Evolutionary conservation across 106 monocot species (phyloP).

Genomic region (Dioscorea dumetorum): DNA sequence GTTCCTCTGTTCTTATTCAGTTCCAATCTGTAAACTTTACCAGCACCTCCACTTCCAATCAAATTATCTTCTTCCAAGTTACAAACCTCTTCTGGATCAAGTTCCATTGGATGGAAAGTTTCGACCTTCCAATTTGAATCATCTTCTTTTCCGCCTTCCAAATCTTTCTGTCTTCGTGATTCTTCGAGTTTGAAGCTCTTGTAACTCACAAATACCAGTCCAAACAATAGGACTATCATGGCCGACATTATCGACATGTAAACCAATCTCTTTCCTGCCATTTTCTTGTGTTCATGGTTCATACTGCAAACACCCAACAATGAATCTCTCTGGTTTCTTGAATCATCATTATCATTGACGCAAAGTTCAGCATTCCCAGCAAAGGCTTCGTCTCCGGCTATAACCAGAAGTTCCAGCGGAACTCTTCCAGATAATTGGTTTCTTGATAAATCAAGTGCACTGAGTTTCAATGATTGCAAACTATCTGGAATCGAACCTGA

Average conservation of each 20-base stretch:
- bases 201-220: conserved; percentile 36
- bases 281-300: conserved; percentile 12
- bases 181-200: conserved; percentile 49
- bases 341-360: conserved; percentile 9
- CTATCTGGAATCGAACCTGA: conserved; percentile 46
- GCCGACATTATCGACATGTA: conserved; percentile 12
- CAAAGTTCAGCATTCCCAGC: conserved; percentile 46
- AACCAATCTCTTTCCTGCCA: conserved; percentile 29
- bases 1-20: conserved; percentile 36
- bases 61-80: conserved; percentile 55
- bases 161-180: conserved; percentile 12
- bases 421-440: conserved; percentile 55
- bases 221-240: conserved; percentile 21
- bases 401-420: conserved; percentile 48
- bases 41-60: conserved; percentile 65
- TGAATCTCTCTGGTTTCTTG: conserved; percentile 3
- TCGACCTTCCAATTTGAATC: conserved; percentile 48
- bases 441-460: conserved; percentile 47
- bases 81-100: conserved; percentile 52
- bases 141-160: conserved; percentile 15
- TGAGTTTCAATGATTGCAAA: conserved; percentile 58
- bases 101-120: conserved; percentile 46
- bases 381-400: conserved; percentile 51
- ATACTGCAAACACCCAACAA: conserved; percentile 24
- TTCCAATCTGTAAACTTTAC: conserved; percentile 62